Evolutionary conservation across 768 basidiomycete species (phyloP), one percentile per base, ranked within the genome.

Genomic region (Lentinus brumalis): DNA sequence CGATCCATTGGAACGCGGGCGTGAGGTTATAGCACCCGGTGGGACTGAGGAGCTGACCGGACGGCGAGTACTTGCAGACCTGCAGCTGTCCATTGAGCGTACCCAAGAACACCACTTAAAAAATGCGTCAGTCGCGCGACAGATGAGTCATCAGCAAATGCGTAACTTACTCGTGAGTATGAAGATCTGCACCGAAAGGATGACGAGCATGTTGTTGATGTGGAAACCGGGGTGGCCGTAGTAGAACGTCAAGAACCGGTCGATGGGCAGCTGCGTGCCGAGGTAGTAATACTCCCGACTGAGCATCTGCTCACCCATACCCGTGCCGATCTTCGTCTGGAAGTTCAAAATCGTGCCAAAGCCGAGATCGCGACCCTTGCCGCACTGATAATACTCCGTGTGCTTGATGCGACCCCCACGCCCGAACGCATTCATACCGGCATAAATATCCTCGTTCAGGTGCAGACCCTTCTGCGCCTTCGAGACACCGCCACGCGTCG

Each of bases 391-490:
- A 76, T 99, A 99, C 77, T 99, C 97, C 38, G 95, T 96, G 71
- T 99, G 97, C 80, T 98, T 99, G 84, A 99, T 98, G 60, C 92
- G 84, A 32, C 91, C 96, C 35, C 97, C 97, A 50, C 97, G 91
- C 57, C 96, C 96, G 68, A 98, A 91, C 4, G 96, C 96, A 68
- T 88, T 98, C 92, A 99, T 99, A 60, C 97, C 97, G 32, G 97
- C 97, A 72, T 96, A 99, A 74, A 99, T 99, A 84, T 98, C 97
- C 77, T 99, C 97, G 79, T 98, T 98, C 59, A 99, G 77, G 74
- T 99, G 97, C n/a, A 99, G 76, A 54, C 97, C 97, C 76, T 99
- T 99, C 76, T 99, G 97, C 39, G 97, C 97, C 78, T 99, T 99
- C 46, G 96, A 98, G 8, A 98, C 89, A 69, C 97, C 97, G 40